Evolutionary conservation across 257 asterid genomes (phyloP).

Genomic region (Solanum acaule): DNA sequence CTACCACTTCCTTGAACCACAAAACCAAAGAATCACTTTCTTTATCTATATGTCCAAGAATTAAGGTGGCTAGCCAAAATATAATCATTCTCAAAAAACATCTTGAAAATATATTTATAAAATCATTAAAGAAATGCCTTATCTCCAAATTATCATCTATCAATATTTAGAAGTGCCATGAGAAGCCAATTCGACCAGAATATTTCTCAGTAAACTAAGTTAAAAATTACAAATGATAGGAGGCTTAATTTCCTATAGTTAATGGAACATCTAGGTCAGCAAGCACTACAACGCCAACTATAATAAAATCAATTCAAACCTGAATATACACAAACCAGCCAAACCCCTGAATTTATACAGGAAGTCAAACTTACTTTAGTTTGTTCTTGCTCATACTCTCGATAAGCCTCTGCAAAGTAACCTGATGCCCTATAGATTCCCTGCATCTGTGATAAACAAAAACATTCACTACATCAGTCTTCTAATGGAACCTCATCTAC

Average conservation of each 20-base stretch:
- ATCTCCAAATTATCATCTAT: neutral
- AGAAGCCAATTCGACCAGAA: neutral
- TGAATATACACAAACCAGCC: neutral
- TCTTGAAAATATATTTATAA: neutral
- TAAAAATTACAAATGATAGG: neutral
- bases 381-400: conserved; percentile 26
- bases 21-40: neutral
- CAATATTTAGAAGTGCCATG: neutral
- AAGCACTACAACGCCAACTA: neutral
- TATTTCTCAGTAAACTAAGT: neutral
- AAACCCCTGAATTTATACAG: neutral
- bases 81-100: neutral
- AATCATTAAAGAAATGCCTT: neutral
- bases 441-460: conserved; percentile 52
- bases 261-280: neutral
- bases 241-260: neutral
- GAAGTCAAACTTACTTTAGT: conserved; percentile 32
- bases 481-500: neutral
- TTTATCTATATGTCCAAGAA: neutral
- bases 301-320: neutral
- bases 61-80: neutral
- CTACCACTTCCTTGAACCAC: neutral
- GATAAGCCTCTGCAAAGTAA: conserved; percentile 44
- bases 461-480: neutral
- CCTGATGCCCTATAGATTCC: conserved; percentile 87